These are phyloP conservation scores for Nicotiana otophora DNA, from an alignment of 257 asterid species.

Conservation along the genomic window DNA sequence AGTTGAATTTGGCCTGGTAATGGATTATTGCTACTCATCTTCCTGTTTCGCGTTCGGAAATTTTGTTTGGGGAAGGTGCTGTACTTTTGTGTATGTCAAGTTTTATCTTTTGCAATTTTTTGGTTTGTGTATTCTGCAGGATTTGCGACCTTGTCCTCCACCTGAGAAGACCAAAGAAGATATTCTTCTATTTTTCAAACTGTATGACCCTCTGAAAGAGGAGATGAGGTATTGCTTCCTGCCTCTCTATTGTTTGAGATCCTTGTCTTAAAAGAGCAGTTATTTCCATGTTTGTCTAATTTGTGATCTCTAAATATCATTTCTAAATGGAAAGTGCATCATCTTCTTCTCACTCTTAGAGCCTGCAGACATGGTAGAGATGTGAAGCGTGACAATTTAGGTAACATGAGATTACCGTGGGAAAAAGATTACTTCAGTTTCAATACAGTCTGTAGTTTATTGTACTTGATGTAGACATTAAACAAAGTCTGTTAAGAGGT, in stretches of 20 bases:
- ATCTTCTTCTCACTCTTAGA: background rate
- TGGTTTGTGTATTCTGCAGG: slow-evolving; percentile 29
- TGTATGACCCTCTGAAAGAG: slow-evolving; percentile 66
- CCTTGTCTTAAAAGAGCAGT: background rate
- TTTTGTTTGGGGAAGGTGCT: background rate
- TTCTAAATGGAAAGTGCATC: background rate
- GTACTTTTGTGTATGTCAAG: background rate
- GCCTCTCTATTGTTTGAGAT: slow-evolving; percentile 11
- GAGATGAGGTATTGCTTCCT: slow-evolving; percentile 46
- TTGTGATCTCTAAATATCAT: slow-evolving; percentile 1
- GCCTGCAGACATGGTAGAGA: slow-evolving; percentile 6
- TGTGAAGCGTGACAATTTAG: background rate
- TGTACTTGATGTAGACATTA: background rate
- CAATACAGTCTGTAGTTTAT: background rate
- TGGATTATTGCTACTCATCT: slow-evolving; percentile 12
- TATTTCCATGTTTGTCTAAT: background rate
- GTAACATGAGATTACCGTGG: slow-evolving; percentile 1
- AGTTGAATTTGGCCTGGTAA: slow-evolving; percentile 63
- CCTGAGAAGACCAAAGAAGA: slow-evolving; percentile 65
- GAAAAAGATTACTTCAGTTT: background rate
- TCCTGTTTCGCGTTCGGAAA: slow-evolving; percentile 10
- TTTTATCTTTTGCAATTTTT: background rate
- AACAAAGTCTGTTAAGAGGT: background rate
- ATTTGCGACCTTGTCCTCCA: slow-evolving; percentile 51
- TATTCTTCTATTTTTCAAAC: slow-evolving; percentile 69